phyloP scores from a whole-genome alignment of 345 rosid species.

The Hibiscus tridactylites region DNA sequence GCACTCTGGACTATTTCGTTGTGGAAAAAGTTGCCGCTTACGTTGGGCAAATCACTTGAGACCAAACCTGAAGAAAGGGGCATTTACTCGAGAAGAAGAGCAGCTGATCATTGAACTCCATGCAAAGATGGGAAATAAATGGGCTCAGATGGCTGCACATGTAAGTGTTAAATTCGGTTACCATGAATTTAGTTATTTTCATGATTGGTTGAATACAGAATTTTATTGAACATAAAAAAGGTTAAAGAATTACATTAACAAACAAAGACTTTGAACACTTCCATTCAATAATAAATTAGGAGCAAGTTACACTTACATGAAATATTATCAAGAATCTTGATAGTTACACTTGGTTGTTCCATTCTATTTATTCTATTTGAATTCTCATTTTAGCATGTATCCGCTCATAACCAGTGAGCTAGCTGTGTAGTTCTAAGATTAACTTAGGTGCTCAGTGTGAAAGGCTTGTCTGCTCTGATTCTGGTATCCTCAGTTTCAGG shows the following conservation, averaged over 20 bases:
- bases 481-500: not conserved
- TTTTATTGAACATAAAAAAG: not conserved
- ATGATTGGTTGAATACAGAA: not conserved
- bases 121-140: slow-evolving; percentile 94
- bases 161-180: slow-evolving; percentile 40
- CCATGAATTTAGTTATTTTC: not conserved
- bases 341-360: not conserved
- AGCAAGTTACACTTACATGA: not conserved
- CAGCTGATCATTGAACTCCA: slow-evolving; percentile 84
- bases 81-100: slow-evolving; percentile 90
- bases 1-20: slow-evolving; percentile 77
- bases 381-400: not conserved
- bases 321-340: not conserved
- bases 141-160: slow-evolving; percentile 98
- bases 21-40: slow-evolving; percentile 97
- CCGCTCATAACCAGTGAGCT: not conserved
- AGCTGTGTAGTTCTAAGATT: not conserved
- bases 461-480: not conserved
- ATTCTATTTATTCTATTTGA: not conserved
- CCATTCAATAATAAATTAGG: not conserved
- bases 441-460: not conserved
- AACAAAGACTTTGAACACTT: not conserved
- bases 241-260: not conserved
- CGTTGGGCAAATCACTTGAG: slow-evolving; percentile 98
- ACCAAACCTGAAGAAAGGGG: slow-evolving; percentile 97